phyloP scores from a whole-genome alignment of 2,329 filamentous ascomycete species.

The Mycosphaerella sp. region DNA sequence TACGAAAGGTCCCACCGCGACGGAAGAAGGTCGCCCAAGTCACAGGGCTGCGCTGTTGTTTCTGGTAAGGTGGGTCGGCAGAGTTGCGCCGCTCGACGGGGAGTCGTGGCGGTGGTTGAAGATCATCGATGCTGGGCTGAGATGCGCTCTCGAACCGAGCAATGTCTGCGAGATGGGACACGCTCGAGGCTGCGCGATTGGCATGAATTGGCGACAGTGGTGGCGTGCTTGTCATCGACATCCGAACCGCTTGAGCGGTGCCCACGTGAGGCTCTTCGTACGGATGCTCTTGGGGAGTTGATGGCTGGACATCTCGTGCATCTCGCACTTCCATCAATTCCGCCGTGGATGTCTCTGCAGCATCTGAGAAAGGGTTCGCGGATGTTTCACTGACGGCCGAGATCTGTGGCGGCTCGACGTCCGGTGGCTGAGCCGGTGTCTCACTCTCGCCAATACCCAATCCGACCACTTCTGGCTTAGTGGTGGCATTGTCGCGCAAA shows the following conservation, averaged over 20 bases:
- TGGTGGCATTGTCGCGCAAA: slow-evolving; percentile 22
- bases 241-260: slow-evolving; percentile 44
- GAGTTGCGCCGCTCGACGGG: slow-evolving; percentile 25
- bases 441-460: slow-evolving; percentile 28
- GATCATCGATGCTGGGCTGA: slow-evolving; percentile 18
- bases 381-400: slow-evolving; percentile 1
- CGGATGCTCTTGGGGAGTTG: slow-evolving; percentile 28
- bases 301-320: slow-evolving; percentile 2
- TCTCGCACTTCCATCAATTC: slow-evolving; percentile 6
- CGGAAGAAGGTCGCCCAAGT: slow-evolving; percentile 71
- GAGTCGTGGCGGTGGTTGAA: slow-evolving; percentile 27
- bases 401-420: background rate
- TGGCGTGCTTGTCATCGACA: slow-evolving; percentile 43
- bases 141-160: slow-evolving; percentile 16
- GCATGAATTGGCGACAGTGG: slow-evolving; percentile 31
- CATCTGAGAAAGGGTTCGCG: slow-evolving; percentile 25
- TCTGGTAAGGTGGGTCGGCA: slow-evolving; percentile 45
- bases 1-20: slow-evolving; percentile 44
- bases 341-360: slow-evolving; percentile 20
- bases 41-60: slow-evolving; percentile 24
- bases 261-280: slow-evolving; percentile 44
- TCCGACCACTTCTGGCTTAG: slow-evolving; percentile 23
- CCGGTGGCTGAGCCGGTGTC: background rate
- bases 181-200: slow-evolving; percentile 11
- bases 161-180: slow-evolving; percentile 17